Conservation (phyloP, 805 yeast genomes). For the Vanderwaltozyma verrucispora region DNA sequence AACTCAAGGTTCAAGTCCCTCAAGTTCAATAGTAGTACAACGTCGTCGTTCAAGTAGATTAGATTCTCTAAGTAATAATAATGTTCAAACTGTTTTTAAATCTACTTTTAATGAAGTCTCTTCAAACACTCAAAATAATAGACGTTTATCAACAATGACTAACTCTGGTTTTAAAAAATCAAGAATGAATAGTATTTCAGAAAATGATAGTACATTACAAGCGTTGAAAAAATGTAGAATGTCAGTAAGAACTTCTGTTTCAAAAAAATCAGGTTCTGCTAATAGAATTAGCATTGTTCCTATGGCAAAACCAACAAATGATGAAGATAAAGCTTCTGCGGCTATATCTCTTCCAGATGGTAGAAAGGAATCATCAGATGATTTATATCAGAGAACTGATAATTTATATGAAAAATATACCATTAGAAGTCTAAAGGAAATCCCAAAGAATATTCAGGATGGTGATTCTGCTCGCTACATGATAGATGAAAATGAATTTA, state of each 20-base stretch:
- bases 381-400: conserved; percentile 16
- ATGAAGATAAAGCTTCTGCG: conserved; percentile 8
- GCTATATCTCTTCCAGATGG: conserved; percentile 8
- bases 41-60: conserved; percentile 30
- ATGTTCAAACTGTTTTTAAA: conserved; percentile 28
- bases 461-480: conserved; percentile 34
- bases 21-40: conserved; percentile 8
- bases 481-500: conserved; percentile 45
- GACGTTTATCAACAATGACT: conserved; percentile 21
- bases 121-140: conserved; percentile 3
- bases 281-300: conserved; percentile 29
- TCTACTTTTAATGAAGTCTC: conserved; percentile 9
- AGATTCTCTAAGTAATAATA: conserved; percentile 28
- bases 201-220: conserved; percentile 20
- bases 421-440: conserved; percentile 29
- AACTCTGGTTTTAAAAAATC: conserved; percentile 10
- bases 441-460: conserved; percentile 31
- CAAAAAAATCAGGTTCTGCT: conserved; percentile 20
- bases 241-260: conserved; percentile 17
- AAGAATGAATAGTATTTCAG: conserved; percentile 14
- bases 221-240: conserved; percentile 24
- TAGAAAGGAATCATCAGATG: conserved; percentile 9
- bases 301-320: conserved; percentile 1
- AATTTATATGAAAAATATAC: conserved; percentile 23
- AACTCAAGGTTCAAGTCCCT: background rate